Evolutionary conservation across 495 filamentous ascomycete species (phyloP).

Genomic region (Penicillium soppii): DNA sequence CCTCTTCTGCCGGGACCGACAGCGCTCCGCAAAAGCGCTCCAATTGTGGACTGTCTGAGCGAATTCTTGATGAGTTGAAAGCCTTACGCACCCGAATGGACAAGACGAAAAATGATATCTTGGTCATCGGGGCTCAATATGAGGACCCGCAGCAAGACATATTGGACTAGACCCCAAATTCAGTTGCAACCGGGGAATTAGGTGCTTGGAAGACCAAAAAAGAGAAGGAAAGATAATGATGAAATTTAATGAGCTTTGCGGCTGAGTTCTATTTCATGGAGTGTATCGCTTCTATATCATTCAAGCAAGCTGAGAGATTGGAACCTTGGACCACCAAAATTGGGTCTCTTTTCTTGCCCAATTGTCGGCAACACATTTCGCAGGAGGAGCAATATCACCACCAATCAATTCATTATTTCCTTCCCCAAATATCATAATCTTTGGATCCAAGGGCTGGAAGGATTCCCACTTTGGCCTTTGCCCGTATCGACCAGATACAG

Average conservation of each 20-base stretch:
- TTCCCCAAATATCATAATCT: conserved; percentile 56
- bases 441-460: conserved; percentile 16
- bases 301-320: conserved; percentile 32
- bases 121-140: too few species aligned
- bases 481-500: conserved; percentile 19
- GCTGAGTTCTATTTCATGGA: background rate
- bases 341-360: conserved; percentile 49
- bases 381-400: conserved; percentile 41
- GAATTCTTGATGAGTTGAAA: too few species aligned
- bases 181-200: too few species aligned
- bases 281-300: background rate
- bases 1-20: too few species aligned
- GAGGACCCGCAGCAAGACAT: too few species aligned
- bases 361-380: conserved; percentile 39
- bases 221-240: background rate
- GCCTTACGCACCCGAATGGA: too few species aligned
- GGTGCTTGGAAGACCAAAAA: too few species aligned
- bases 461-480: conserved; percentile 33
- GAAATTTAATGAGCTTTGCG: background rate
- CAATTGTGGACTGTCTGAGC: too few species aligned
- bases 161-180: too few species aligned
- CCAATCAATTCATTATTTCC: conserved; percentile 60
- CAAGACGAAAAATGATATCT: too few species aligned
- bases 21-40: too few species aligned
- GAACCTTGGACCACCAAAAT: conserved; percentile 56